Conservation (phyloP, 305 asterid genomes). For the Fraxinus paxiana region DNA sequence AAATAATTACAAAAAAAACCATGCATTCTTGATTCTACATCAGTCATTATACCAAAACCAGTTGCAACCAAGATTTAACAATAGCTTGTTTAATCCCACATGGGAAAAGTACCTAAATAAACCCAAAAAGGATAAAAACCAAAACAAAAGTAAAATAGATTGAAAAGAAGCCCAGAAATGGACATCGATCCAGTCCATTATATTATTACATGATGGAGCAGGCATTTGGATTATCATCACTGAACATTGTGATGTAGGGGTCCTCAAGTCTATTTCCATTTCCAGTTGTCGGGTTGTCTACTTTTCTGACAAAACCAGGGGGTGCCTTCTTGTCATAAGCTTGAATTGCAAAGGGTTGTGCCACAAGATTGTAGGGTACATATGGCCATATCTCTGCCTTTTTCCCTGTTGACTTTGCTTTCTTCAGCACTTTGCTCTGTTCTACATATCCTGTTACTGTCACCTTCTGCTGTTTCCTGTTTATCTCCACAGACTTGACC, state of each 20-base stretch:
- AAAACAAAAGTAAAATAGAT: neutral
- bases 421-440: conserved; percentile 65
- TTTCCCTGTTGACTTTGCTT: conserved; percentile 72
- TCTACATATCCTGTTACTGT: conserved; percentile 71
- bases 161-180: neutral
- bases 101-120: neutral
- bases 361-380: conserved; percentile 70
- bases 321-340: conserved; percentile 87
- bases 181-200: neutral
- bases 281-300: conserved; percentile 32
- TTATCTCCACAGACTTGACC: conserved; percentile 67
- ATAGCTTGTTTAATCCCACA: neutral
- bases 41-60: neutral
- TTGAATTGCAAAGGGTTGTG: conserved; percentile 68
- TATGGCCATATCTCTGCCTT: conserved; percentile 87
- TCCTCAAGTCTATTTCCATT: conserved; percentile 37
- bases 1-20: neutral
- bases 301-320: conserved; percentile 64
- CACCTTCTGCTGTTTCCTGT: conserved; percentile 73
- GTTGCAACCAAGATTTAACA: neutral
- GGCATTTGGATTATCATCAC: conserved; percentile 85
- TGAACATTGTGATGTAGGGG: conserved; percentile 65
- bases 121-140: neutral
- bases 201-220: conserved; percentile 53
- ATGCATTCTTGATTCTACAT: neutral